These are phyloP conservation scores for Populus hybrid DNA, from an alignment of 441 rosid species.

Conservation along the genomic window DNA sequence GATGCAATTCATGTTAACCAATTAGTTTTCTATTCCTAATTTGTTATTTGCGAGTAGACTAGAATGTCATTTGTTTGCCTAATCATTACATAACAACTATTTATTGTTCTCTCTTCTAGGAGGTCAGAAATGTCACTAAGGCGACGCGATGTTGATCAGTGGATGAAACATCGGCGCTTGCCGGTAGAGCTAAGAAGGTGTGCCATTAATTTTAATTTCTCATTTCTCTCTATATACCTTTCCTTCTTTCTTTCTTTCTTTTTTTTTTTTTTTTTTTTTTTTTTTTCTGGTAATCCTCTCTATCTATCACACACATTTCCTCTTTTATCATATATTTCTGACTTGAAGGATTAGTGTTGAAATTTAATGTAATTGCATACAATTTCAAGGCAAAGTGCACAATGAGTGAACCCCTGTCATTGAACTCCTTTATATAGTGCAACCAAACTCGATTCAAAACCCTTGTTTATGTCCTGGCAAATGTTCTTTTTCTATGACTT, in stretches of 20 bases:
- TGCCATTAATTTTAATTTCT: neutral
- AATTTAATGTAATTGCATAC: neutral
- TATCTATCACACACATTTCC: neutral
- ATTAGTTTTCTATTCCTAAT: neutral
- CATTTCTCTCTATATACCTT: neutral
- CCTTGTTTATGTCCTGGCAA: neutral
- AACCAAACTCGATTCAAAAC: neutral
- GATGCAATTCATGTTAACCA: neutral
- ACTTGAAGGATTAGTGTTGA: neutral
- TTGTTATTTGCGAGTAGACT: neutral
- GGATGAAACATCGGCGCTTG: slow-evolving; percentile 88
- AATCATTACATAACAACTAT: slow-evolving; percentile 1
- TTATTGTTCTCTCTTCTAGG: slow-evolving; percentile 30
- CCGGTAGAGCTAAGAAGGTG: slow-evolving; percentile 70
- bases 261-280: neutral
- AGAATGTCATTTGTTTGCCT: neutral
- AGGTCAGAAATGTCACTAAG: slow-evolving; percentile 79
- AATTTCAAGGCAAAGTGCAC: neutral
- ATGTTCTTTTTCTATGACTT: neutral
- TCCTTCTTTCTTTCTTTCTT: neutral
- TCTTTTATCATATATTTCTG: neutral
- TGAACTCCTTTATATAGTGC: neutral
- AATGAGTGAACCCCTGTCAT: neutral
- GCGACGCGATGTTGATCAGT: slow-evolving; percentile 83
- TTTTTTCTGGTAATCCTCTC: neutral